phyloP scores from a whole-genome alignment of 345 rosid species.

The Kernera saxatilis region DNA sequence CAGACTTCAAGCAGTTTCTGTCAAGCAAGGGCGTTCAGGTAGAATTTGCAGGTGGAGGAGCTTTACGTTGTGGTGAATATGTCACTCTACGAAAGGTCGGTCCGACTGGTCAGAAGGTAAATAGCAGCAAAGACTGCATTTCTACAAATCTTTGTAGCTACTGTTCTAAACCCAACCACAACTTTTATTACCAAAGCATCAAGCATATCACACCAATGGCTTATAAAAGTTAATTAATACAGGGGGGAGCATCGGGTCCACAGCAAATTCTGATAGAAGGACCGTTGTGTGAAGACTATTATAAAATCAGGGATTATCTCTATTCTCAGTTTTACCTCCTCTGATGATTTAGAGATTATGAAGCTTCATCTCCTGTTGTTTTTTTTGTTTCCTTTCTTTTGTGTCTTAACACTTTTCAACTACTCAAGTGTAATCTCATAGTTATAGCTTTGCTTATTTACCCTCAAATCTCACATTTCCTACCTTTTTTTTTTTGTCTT shows the following conservation, averaged over 20 bases:
- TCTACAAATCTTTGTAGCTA: background rate
- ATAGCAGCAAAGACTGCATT: background rate
- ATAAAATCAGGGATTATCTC: conserved; percentile 74
- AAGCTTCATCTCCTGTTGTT: background rate
- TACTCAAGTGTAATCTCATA: background rate
- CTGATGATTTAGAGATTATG: background rate
- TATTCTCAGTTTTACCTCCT: conserved; percentile 91
- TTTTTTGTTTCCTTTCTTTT: background rate
- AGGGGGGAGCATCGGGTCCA: conserved; percentile 81
- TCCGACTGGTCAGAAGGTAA: conserved; percentile 73
- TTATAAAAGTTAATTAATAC: background rate
- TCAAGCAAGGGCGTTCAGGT: conserved; percentile 92
- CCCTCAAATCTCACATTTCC: too few relatives aligned
- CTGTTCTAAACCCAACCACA: background rate
- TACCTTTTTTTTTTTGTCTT: too few relatives aligned
- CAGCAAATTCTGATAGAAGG: conserved; percentile 94
- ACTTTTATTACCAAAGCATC: too few relatives aligned
- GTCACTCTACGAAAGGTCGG: conserved; percentile 86
- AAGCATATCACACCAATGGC: background rate
- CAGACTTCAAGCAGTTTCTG: conserved; percentile 92
- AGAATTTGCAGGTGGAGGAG: conserved; percentile 92
- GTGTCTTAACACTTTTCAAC: background rate
- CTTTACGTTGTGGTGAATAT: conserved; percentile 85
- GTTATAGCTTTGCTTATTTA: too few relatives aligned
- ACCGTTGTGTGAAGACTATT: conserved; percentile 88